Conservation (phyloP, 1,284 basidiomycete genomes). For the Trichosporon sp. region DNA sequence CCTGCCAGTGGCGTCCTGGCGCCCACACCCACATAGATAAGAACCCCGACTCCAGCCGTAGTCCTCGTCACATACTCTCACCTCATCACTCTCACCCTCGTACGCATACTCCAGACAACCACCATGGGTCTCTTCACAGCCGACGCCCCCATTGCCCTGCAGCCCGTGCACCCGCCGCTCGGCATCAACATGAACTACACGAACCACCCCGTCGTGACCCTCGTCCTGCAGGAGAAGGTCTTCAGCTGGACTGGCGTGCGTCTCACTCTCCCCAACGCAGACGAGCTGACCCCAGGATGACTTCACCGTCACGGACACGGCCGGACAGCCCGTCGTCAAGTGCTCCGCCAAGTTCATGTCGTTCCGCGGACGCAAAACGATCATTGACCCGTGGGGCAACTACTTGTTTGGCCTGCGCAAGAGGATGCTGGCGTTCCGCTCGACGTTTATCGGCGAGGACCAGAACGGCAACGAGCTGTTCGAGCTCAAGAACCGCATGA, state of each 20-base stretch:
- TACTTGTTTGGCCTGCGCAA: conserved; percentile 38
- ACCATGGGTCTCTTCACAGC: conserved; percentile 36
- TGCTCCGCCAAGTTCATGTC: conserved; percentile 38
- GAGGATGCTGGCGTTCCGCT: conserved; percentile 36
- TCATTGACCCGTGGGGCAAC: conserved; percentile 37
- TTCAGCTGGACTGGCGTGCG: conserved; percentile 39
- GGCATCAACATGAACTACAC: conserved; percentile 1
- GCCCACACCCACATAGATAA: neutral
- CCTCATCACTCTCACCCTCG: neutral
- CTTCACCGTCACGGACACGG: conserved; percentile 40
- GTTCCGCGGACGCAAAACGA: conserved; percentile 43
- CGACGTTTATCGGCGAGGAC: conserved; percentile 36
- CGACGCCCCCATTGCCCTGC: conserved; percentile 16
- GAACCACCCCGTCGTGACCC: neutral
- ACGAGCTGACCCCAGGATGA: conserved; percentile 28
- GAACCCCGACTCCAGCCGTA: too few relatives aligned
- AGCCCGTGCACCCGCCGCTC: neutral
- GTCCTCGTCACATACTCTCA: neutral
- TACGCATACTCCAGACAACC: neutral
- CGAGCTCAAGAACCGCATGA: conserved; percentile 32
- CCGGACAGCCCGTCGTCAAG: conserved; percentile 32
- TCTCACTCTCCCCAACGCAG: neutral
- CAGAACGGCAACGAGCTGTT: conserved; percentile 35
- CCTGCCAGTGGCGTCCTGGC: neutral
- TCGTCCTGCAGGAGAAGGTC: conserved; percentile 5